These are phyloP conservation scores for Orbilia ellipsospora DNA, from an alignment of 2,329 filamentous ascomycete species.

Conservation along the genomic window DNA sequence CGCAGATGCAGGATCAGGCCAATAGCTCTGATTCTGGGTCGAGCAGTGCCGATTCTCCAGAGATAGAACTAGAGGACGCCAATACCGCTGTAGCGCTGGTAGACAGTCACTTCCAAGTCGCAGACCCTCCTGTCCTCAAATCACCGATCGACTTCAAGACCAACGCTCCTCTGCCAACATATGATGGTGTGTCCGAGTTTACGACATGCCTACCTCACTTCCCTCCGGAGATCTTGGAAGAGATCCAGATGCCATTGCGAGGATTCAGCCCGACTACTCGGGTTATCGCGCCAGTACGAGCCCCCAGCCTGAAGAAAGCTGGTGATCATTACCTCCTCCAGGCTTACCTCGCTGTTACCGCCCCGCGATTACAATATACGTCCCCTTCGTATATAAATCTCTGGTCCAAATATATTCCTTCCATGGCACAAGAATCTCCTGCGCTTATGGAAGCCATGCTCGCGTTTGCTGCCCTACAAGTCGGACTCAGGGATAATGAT, in stretches of 20 bases:
- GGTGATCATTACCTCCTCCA: constrained; percentile 57
- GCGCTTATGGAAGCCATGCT: constrained; percentile 59
- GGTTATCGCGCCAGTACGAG: constrained; percentile 55
- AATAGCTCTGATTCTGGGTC: constrained; percentile 43
- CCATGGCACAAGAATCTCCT: constrained; percentile 58
- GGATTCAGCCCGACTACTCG: constrained; percentile 56
- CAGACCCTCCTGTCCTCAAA: constrained; percentile 50
- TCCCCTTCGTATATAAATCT: constrained; percentile 59
- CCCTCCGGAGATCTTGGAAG: constrained; percentile 55
- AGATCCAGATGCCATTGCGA: constrained; percentile 54
- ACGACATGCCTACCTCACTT: constrained; percentile 56
- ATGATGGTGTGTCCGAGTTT: constrained; percentile 51
- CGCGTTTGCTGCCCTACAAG: constrained; percentile 57
- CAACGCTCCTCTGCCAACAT: constrained; percentile 27
- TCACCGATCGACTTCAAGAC: constrained; percentile 50
- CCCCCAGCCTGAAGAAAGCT: constrained; percentile 53
- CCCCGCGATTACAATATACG: constrained; percentile 57
- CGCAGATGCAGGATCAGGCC: constrained; percentile 47
- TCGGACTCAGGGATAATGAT: constrained; percentile 56
- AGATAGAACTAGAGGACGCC: constrained; percentile 8
- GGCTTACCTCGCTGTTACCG: constrained; percentile 57
- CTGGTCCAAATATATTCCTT: constrained; percentile 58
- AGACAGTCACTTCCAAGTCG: constrained; percentile 61
- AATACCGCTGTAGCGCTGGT: constrained; percentile 34
- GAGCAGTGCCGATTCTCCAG: constrained; percentile 40